Evolutionary conservation across 179 eudicot genomes (phyloP), one percentile per base, ranked within the genome.

Genomic region (Nepenthes alata): DNA sequence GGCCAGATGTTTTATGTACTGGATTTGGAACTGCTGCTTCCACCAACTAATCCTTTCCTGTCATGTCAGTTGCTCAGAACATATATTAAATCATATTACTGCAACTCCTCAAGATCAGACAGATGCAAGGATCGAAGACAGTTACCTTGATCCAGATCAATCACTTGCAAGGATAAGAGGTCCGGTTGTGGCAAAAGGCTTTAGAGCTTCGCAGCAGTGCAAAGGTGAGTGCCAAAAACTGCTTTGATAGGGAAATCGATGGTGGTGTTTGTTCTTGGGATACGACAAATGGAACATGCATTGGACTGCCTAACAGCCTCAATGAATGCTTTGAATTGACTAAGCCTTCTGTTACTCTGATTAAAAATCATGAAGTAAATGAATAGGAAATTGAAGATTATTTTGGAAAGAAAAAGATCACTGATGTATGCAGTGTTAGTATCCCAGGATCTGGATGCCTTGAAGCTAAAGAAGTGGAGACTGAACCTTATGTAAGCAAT

Each of bases 111-210:
- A 70, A 57, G 80, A 73, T 48, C 77, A 67, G 74, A 66, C 58
- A 36, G 84, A 65, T 59, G 72, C 44, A 57, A 73, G 60, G 60
- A 56, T 64, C 57, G 60, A 69, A 35, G 55, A 70, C 67, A 62
- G 45, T 13, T 64, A 15, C 47, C 37, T 54, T 59, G 69, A 16
- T 16, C 25, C 25, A 16, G 25, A 80, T 62, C 75, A 62, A 67
- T 85, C 88, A 44, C 67, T 85, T 25, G 85, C 74, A 47, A 74
- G 75, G 65, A 57, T 89, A 35, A 87, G 57, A 80, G 97, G 72
- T 93, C 98, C 57, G 89, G 72, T 67, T 87, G 97, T 10, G 98
- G 64, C 98, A 93, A 75, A 89, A 78, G 75, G 98, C 95, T 66
- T 61, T 87, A 66, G 82, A 89, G 84, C 80, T 78, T 62, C 93